A percentile compares a stretch with the other conserved stretches of the same genome.
phyloP scores from a whole-genome alignment of 768 basidiomycete species.

The Lactifluus piperatus region DNA sequence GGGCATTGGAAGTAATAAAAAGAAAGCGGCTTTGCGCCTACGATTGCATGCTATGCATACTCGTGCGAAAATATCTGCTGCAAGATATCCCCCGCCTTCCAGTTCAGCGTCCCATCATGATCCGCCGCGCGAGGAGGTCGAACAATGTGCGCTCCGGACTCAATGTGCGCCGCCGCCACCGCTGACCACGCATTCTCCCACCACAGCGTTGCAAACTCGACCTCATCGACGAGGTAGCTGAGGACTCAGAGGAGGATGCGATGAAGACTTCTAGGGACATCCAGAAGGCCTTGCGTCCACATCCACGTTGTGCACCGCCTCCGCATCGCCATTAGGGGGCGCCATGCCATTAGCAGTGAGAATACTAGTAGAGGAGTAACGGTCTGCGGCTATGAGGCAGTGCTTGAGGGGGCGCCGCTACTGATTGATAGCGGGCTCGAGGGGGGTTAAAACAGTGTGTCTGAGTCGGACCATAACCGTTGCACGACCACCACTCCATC shows the following conservation, averaged over 20 bases:
- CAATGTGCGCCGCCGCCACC: neutral
- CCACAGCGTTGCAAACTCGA: neutral
- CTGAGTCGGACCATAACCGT: no score
- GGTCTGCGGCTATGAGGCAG: neutral
- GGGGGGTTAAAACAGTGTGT: no score
- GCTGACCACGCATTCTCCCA: neutral
- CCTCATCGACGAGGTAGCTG: neutral
- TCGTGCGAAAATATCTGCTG: constrained; percentile 11
- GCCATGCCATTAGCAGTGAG: no score
- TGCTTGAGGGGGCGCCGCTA: constrained; percentile 15
- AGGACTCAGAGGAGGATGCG: neutral
- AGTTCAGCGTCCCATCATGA: neutral
- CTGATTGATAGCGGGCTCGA: constrained; percentile 28
- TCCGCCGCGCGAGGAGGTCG: neutral
- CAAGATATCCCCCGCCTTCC: constrained; percentile 10
- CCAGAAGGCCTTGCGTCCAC: constrained; percentile 1
- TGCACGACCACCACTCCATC: no score
- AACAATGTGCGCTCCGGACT: neutral
- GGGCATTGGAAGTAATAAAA: neutral
- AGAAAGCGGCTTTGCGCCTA: neutral
- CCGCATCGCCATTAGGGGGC: neutral
- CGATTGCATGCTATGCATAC: neutral
- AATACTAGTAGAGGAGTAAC: no score
- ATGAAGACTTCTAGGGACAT: constrained; percentile 11
- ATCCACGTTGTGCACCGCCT: neutral